Base-by-base conservation (phyloP, 2,329 filamentous ascomycete species). In the Dothistroma pini region DNA sequence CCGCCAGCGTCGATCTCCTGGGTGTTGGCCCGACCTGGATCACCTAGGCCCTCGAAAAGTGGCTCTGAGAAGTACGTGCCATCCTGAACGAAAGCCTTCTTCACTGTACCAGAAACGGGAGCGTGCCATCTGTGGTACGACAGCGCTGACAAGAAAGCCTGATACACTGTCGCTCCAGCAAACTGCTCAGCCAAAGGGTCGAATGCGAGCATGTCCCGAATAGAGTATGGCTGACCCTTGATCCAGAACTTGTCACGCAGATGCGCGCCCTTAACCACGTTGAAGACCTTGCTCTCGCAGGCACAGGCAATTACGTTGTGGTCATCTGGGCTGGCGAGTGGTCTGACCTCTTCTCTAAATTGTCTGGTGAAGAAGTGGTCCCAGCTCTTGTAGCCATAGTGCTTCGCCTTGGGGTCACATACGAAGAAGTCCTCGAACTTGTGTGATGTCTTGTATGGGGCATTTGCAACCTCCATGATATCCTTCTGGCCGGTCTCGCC, bases 41-140 rank as follows among this genome's bases (percentile, higher is more conserved):
- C 71, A 12, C 68, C 71, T 8, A 81, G 68, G 2, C 78, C 79
- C 63, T 83, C 79, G 63, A 81, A 84, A 0, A 81, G 71, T 0
- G 82, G 80, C 72, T 89, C 86, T 21, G 84, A 85, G 68, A 86
- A 90, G 74, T 90, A 91, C 0, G 87, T 88, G 1, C 88, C 88
- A 22, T 85, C 81, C 4, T 83, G 72, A 0, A 87, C 78, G 60
- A 82, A 86, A 0, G 83, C 81, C 57, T 84, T 83, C 51, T 79
- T 77, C 16, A 90, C 75, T 5, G 72, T 85, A 0, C 88, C 88
- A 5, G 78, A 81, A 0, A 90, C 81, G n/a, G 88, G 88, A 0
- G 84, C 73, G 74, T 90, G 87, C 88, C 88, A 90, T 29, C 88
- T 81, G 73, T 90, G 88, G 72, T 91, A 90, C 49, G 83, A 86